Evolutionary conservation across 2,329 filamentous ascomycete genomes (phyloP), one percentile per base, ranked within the genome.

Genomic region (Juglanconis juglandina): DNA sequence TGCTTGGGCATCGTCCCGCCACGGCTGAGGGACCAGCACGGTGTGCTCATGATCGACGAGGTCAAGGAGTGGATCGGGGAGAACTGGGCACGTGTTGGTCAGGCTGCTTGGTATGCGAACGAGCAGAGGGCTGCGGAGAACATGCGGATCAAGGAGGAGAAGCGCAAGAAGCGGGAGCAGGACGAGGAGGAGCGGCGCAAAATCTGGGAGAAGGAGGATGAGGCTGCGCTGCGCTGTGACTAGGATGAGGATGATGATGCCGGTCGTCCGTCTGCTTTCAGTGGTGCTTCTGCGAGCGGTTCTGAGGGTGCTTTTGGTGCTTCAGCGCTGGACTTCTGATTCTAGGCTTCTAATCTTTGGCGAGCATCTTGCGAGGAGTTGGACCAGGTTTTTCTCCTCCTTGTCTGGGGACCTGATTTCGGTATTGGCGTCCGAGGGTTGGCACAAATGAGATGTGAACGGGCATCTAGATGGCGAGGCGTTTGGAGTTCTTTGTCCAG

Each of bases 21-120:
- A 10, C 61, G 62, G 1, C 64, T 79, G 17, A 71, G 67, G 50
- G 69, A 76, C 33, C 62, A 64, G 0, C 64, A 77, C 4, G 81
- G 81, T 0, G 68, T 77, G n/a, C 83, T 77, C 59, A 66, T 79
- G 57, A 68, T 77, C 33, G 76, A 77, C 0, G 66, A 68, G 2
- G 76, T 83, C 2, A 64, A 65, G 5, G 60, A 63, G 0, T 87
- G 82, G 63, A 74, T 85, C 3, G 14, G 56, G 5, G 58, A 66
- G 0, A 68, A 77, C 47, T 77, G 78, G 71, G 61, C 72, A 9
- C 65, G 66, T 10, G 72, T 83, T 8, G 63, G 56, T 14, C 34
- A 56, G 9, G 41, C 56, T n/a, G 67, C 68, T 3, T 69, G 65
- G 69, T 44, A 30, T 17, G 53, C 32, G 35, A 63, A 68, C 30